A percentile compares a stretch with the other conserved stretches of the same genome.
These are phyloP conservation scores for Fusarium torreyae DNA, from an alignment of 2,329 filamentous ascomycete genomes.

Conservation along the genomic window DNA sequence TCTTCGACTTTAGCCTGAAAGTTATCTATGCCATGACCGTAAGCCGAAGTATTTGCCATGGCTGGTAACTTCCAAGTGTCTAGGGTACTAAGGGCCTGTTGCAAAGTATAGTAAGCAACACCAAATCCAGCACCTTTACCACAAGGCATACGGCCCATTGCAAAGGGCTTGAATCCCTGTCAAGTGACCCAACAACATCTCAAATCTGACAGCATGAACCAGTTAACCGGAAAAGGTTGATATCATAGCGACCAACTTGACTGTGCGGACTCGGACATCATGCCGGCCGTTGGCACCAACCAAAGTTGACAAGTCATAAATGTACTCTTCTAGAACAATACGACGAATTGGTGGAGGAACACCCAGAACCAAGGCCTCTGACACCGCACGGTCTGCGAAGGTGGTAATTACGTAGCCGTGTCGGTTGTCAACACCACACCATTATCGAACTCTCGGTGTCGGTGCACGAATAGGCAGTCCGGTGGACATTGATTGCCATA, in stretches of 20 bases:
- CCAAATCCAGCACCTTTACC: not conserved
- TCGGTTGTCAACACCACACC: conserved; percentile 1
- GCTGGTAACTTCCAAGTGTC: not conserved
- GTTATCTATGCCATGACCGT: not conserved
- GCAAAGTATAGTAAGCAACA: not conserved
- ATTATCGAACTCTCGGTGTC: conserved; percentile 13
- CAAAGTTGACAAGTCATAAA: conserved; percentile 17
- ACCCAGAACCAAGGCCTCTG: not conserved
- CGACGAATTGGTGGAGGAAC: not conserved
- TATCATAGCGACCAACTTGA: not conserved
- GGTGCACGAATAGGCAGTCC: conserved; percentile 18
- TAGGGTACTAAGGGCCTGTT: not conserved
- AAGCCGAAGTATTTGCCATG: not conserved
- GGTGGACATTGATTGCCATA: not conserved
- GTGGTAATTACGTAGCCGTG: not conserved
- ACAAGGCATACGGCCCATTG: not conserved
- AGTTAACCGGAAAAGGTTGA: not conserved
- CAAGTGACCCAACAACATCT: not conserved
- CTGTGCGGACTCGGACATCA: not conserved
- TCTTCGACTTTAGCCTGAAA: conserved; percentile 9
- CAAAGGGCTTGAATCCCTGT: not conserved
- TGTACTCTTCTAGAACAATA: conserved; percentile 28
- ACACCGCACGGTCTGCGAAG: too few species aligned
- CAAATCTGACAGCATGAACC: not conserved
- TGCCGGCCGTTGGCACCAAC: not conserved